Conservation (phyloP, 768 basidiomycete species). For the Boletus sp. region DNA sequence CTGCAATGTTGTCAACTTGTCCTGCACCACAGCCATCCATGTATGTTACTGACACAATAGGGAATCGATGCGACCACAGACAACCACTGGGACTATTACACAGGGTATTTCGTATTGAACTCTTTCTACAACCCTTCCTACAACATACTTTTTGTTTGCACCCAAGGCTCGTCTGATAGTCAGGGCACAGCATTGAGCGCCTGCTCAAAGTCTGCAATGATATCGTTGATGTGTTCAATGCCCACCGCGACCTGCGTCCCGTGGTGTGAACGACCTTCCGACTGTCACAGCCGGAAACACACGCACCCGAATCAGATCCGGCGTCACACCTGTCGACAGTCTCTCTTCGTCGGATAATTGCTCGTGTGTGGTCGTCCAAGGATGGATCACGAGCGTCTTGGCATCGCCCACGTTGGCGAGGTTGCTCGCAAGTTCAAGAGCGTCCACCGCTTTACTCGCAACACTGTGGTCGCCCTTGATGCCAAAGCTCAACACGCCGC, state of each 20-base stretch:
- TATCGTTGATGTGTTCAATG: constrained; percentile 46
- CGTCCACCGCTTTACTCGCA: constrained; percentile 67
- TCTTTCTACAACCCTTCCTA: background rate
- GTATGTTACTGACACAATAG: too few species aligned
- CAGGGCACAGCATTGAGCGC: constrained; percentile 32
- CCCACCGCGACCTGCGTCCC: constrained; percentile 41
- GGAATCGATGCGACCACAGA: too few species aligned
- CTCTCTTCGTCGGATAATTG: constrained; percentile 52
- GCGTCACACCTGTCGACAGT: constrained; percentile 48
- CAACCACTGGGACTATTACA: background rate
- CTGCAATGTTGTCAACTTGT: too few species aligned
- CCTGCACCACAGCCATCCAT: too few species aligned
- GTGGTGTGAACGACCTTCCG: background rate
- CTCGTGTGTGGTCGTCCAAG: constrained; percentile 57
- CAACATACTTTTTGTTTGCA: background rate
- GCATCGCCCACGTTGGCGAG: constrained; percentile 71
- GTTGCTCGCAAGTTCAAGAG: constrained; percentile 65
- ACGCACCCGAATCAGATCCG: constrained; percentile 56
- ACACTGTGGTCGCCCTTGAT: constrained; percentile 53
- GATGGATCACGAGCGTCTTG: constrained; percentile 63
- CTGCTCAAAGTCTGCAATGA: constrained; percentile 46
- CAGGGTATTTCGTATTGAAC: background rate
- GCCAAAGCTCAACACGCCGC: constrained; percentile 82
- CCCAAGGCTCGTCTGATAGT: background rate
- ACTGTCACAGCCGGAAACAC: background rate